phyloP scores from a whole-genome alignment of 202 grass and related monocot genomes.

The Panicum virgatum region DNA sequence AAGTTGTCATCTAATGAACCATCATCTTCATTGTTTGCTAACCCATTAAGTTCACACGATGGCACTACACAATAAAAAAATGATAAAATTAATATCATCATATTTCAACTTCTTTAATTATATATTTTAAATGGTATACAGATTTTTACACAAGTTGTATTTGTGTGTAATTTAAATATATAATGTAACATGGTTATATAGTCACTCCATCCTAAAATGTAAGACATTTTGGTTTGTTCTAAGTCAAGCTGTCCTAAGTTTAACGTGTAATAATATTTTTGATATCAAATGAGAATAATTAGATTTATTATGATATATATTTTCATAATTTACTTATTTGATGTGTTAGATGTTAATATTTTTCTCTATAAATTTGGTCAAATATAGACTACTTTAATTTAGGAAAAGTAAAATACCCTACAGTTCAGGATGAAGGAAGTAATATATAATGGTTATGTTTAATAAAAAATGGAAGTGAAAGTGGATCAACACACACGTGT shows the following conservation, averaged over 20 bases:
- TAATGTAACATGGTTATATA: neutral
- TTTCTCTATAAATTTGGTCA: too few species aligned
- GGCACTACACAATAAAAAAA: slow-evolving; percentile 34
- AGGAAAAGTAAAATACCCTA: too few species aligned
- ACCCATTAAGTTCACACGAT: slow-evolving; percentile 25
- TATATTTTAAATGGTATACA: neutral
- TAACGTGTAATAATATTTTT: too few species aligned
- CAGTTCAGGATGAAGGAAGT: too few species aligned
- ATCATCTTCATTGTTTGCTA: slow-evolving; percentile 29
- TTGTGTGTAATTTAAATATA: neutral
- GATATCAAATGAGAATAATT: too few species aligned
- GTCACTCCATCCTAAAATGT: too few species aligned
- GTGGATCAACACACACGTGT: neutral
- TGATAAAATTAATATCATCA: neutral
- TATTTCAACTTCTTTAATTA: neutral
- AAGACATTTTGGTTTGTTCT: too few species aligned
- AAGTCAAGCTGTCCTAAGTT: too few species aligned
- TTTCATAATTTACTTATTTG: too few species aligned
- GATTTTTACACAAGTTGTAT: neutral
- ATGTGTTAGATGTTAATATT: too few species aligned
- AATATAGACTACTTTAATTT: too few species aligned
- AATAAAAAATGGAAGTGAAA: neutral
- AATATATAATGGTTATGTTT: neutral
- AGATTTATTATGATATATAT: too few species aligned
- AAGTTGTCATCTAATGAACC: slow-evolving; percentile 14